phyloP scores from a whole-genome alignment of 2,329 filamentous ascomycete genomes.

The Verticillium dahliae region DNA sequence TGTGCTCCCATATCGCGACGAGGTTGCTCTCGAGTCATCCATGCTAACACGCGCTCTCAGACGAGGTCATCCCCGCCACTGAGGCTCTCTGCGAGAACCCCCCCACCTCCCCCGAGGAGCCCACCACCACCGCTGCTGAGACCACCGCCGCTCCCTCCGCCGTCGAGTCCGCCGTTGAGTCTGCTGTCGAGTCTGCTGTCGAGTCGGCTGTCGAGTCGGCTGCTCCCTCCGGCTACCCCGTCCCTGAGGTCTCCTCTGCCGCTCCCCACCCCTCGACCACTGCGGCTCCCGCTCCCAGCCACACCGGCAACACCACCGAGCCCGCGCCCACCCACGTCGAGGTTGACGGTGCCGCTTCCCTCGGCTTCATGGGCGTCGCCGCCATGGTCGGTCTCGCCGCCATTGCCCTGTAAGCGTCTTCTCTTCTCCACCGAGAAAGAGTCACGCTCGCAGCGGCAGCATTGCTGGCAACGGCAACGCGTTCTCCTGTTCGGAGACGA shows the following conservation, averaged over 20 bases:
- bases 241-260: slow-evolving; percentile 3
- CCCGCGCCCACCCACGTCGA: slow-evolving; percentile 2
- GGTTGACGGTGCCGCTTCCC: slow-evolving; percentile 7
- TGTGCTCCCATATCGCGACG: slow-evolving; percentile 11
- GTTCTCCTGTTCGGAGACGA: background rate
- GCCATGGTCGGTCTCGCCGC: slow-evolving; percentile 10
- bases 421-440: background rate
- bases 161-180: background rate
- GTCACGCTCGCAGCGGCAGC: background rate
- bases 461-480: background rate
- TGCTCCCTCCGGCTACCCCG: background rate
- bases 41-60: slow-evolving; percentile 15
- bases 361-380: slow-evolving; percentile 8
- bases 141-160: slow-evolving; percentile 1
- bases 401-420: slow-evolving; percentile 8
- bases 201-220: slow-evolving; percentile 3
- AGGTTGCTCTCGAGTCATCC: no score
- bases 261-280: background rate
- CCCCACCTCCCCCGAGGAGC: slow-evolving; percentile 3
- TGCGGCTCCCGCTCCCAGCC: slow-evolving; percentile 4
- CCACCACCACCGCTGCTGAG: slow-evolving; percentile 5
- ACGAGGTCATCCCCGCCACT: slow-evolving; percentile 30
- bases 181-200: slow-evolving; percentile 1
- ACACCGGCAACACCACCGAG: slow-evolving; percentile 7
- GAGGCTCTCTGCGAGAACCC: slow-evolving; percentile 23